Evolutionary conservation across 768 basidiomycete genomes (phyloP).

Genomic region (Lyophyllum decastes): DNA sequence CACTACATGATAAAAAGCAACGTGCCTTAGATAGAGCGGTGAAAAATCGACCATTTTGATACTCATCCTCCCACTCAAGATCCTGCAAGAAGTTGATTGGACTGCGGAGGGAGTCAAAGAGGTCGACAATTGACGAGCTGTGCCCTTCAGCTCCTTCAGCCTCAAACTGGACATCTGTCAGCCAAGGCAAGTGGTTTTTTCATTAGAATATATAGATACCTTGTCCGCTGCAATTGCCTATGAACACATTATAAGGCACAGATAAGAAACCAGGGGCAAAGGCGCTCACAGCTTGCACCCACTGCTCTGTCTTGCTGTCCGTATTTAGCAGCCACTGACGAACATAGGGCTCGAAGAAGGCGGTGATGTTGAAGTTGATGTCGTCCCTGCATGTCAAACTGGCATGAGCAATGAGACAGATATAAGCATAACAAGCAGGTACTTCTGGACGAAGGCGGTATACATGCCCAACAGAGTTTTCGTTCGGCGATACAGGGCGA

Average conservation of each 20-base stretch:
- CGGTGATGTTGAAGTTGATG: conserved; percentile 66
- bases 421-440: conserved; percentile 25
- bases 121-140: conserved; percentile 95
- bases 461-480: conserved; percentile 80
- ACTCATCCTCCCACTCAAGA: conserved; percentile 89
- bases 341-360: conserved; percentile 88
- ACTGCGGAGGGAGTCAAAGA: conserved; percentile 92
- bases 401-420: background rate
- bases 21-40: conserved; percentile 84
- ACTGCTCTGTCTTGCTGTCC: conserved; percentile 86
- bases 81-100: conserved; percentile 88
- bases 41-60: conserved; percentile 87
- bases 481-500: conserved; percentile 80
- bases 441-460: conserved; percentile 80
- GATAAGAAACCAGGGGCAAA: background rate
- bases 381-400: conserved; percentile 42
- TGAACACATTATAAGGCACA: conserved; percentile 3
- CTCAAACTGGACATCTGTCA: conserved; percentile 55
- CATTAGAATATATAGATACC: conserved; percentile 23
- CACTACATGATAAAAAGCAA: background rate
- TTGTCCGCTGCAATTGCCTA: conserved; percentile 76
- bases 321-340: conserved; percentile 88
- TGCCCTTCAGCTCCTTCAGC: conserved; percentile 79
- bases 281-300: conserved; percentile 85
- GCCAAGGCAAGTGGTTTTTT: conserved; percentile 2